phyloP scores from a whole-genome alignment of 495 filamentous ascomycete species.

The Neurospora africana region DNA sequence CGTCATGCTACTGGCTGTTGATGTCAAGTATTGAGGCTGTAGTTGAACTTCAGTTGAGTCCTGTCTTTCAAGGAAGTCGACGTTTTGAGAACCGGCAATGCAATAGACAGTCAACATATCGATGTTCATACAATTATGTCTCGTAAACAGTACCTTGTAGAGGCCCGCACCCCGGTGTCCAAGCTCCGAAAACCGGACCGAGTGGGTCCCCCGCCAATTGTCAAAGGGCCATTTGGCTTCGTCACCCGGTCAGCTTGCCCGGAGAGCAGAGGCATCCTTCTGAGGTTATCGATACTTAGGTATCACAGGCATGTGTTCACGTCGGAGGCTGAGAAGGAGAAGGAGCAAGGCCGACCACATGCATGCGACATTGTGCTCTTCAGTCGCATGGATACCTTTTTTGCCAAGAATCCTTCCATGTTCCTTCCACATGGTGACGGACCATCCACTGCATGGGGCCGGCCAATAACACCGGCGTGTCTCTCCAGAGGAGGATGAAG shows the following conservation, averaged over 20 bases:
- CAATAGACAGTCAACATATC: neutral
- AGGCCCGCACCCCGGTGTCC: neutral
- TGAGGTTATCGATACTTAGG: neutral
- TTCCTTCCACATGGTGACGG: neutral
- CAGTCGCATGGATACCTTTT: neutral
- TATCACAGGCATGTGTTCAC: neutral
- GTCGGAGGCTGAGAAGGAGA: neutral
- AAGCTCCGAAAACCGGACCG: neutral
- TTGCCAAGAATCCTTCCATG: neutral
- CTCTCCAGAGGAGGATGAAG: neutral
- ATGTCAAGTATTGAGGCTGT: neutral
- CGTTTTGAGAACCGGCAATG: neutral
- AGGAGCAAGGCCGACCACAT: neutral
- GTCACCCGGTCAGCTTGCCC: neutral
- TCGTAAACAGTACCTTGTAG: neutral
- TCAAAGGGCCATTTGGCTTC: neutral
- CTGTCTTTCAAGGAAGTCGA: neutral
- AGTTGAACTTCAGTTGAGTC: neutral
- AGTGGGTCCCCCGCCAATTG: neutral
- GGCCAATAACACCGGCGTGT: neutral
- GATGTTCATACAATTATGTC: neutral
- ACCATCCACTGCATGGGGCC: neutral
- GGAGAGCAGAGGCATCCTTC: neutral
- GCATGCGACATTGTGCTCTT: neutral
- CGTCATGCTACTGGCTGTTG: neutral